Conservation (phyloP, 1,284 basidiomycete species). For the Laetiporus sulphureus region DNA sequence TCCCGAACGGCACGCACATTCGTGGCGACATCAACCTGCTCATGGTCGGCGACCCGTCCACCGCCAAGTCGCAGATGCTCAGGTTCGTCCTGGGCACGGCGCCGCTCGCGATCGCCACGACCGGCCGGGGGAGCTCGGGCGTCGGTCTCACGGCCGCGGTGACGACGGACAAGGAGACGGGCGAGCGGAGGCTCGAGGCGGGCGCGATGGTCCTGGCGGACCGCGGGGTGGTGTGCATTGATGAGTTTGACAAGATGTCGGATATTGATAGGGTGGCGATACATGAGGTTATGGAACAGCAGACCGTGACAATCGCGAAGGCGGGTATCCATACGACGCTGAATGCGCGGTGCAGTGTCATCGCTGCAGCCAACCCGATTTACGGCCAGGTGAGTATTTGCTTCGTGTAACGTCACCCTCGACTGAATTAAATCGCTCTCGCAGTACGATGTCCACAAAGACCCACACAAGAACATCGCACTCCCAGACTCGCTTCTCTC, state of each 20-base stretch:
- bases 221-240: constrained; percentile 97
- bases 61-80: constrained; percentile 95
- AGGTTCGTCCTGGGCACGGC: constrained; percentile 96
- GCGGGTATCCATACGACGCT: constrained; percentile 98
- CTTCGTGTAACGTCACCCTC: not conserved
- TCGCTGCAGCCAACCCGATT: constrained; percentile 98
- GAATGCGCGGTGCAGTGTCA: constrained; percentile 96
- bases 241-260: constrained; percentile 99
- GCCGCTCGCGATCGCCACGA: constrained; percentile 96
- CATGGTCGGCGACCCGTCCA: constrained; percentile 99
- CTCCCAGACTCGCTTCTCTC: constrained; percentile 97
- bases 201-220: constrained; percentile 99
- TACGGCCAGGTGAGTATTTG: constrained; percentile 79
- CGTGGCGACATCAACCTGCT: constrained; percentile 99
- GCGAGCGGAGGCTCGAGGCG: constrained; percentile 93
- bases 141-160: constrained; percentile 99
- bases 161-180: constrained; percentile 96
- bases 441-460: constrained; percentile 99
- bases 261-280: constrained; percentile 99
- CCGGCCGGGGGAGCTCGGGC: constrained; percentile 94
- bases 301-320: constrained; percentile 99
- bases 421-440: constrained; percentile 5
- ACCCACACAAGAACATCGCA: constrained; percentile 98
- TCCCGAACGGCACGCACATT: constrained; percentile 97
- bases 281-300: constrained; percentile 99